Conservation (phyloP, 441 rosid species). For the Pelargonium australe region DNA sequence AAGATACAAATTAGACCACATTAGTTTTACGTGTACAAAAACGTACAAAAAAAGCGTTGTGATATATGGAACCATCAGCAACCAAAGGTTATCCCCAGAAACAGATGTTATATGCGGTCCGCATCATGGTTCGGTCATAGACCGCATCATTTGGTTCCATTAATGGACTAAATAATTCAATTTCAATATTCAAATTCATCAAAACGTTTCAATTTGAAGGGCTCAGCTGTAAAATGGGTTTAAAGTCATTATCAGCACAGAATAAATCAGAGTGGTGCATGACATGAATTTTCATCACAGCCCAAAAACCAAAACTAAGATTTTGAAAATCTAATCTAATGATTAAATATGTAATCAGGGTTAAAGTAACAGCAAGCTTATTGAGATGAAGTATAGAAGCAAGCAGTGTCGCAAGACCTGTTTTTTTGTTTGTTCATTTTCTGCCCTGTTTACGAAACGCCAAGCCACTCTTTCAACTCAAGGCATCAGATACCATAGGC, state of each 20-base stretch:
- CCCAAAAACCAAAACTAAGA: not conserved
- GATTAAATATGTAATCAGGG: not conserved
- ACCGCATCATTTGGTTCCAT: constrained; percentile 2
- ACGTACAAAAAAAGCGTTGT: no score
- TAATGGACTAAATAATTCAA: no score
- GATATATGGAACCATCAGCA: not conserved
- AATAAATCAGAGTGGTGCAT: constrained; percentile 4
- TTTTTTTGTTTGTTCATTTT: not conserved
- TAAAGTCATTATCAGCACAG: constrained; percentile 4
- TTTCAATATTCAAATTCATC: no score
- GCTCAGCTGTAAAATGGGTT: constrained; percentile 2
- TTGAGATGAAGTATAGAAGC: constrained; percentile 7
- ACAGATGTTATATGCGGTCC: not conserved
- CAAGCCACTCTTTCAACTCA: constrained; percentile 1
- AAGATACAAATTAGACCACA: no score
- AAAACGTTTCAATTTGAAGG: not conserved
- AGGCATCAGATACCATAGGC: constrained; percentile 27
- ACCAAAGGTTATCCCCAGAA: constrained; percentile 3
- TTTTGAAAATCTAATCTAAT: no score
- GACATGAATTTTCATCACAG: constrained; percentile 3
- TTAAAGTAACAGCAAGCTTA: constrained; percentile 4
- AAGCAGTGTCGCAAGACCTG: constrained; percentile 26
- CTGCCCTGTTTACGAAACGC: constrained; percentile 23
- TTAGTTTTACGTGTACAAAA: no score
- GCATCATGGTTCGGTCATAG: constrained; percentile 7